Percentiles rank a stretch among this genome's conserved stretches.
These are phyloP conservation scores for Rhodotorula graminis DNA, from an alignment of 768 basidiomycete genomes.

Conservation along the genomic window DNA sequence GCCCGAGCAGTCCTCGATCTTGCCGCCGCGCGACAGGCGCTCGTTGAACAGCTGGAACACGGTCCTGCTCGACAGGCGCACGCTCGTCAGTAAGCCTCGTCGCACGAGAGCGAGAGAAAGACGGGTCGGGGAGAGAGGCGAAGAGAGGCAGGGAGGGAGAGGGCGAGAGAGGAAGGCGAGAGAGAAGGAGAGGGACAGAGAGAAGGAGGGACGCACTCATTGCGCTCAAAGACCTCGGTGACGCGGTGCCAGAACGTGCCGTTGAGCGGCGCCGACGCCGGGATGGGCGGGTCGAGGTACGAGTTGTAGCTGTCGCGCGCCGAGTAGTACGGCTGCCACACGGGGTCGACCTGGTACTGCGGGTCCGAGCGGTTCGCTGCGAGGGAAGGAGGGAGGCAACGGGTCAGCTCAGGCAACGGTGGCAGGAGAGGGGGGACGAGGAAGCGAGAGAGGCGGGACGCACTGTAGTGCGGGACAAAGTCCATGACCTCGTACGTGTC, in stretches of 20 bases:
- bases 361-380: constrained; percentile 46
- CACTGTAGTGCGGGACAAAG: constrained; percentile 52
- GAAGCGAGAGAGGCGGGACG: no score
- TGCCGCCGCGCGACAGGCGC: constrained; percentile 51
- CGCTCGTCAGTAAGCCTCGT: not conserved
- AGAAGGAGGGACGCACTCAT: constrained; percentile 20
- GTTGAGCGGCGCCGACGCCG: constrained; percentile 49
- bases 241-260: constrained; percentile 61
- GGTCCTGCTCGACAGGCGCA: constrained; percentile 1
- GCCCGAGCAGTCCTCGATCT: constrained; percentile 47
- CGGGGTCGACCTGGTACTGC: constrained; percentile 37
- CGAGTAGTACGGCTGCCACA: constrained; percentile 58
- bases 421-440: not conserved
- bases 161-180: no score
- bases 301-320: constrained; percentile 56
- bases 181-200: no score
- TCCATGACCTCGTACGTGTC: constrained; percentile 66
- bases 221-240: constrained; percentile 49
- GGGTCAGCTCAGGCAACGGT: not conserved
- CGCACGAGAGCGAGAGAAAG: no score
- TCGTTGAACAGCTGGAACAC: constrained; percentile 51
- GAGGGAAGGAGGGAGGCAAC: constrained; percentile 45
- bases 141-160: no score
- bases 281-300: constrained; percentile 34
- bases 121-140: no score